Percentiles rank a stretch among this genome's conserved stretches.
Conservation (phyloP, 2,329 filamentous ascomycete species). For the Fusarium abutilonis region DNA sequence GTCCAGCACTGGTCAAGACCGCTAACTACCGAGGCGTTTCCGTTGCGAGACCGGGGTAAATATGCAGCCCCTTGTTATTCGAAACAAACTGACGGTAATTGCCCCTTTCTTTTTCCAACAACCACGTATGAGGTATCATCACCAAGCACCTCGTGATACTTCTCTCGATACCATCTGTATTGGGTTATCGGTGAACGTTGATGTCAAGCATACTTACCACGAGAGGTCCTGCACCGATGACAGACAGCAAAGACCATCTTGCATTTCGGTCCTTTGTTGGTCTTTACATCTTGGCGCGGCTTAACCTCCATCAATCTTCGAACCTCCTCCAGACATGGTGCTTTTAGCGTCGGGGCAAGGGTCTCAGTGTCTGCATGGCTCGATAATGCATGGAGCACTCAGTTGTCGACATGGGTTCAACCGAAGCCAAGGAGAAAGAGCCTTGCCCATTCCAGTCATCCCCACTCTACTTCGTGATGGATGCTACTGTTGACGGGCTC, state of each 20-base stretch:
- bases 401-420: slow-evolving; percentile 15
- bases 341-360: slow-evolving; percentile 33
- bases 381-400: slow-evolving; percentile 22
- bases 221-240: neutral
- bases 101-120: slow-evolving; percentile 1
- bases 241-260: neutral
- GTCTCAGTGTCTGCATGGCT: slow-evolving; percentile 27
- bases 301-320: slow-evolving; percentile 11
- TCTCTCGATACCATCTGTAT: neutral
- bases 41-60: neutral
- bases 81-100: slow-evolving; percentile 5
- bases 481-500: slow-evolving; percentile 14
- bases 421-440: slow-evolving; percentile 15
- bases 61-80: slow-evolving; percentile 4
- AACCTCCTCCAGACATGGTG: slow-evolving; percentile 21
- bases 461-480: slow-evolving; percentile 19
- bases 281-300: slow-evolving; percentile 10
- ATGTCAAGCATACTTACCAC: neutral
- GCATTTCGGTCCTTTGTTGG: slow-evolving; percentile 26
- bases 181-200: neutral
- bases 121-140: neutral
- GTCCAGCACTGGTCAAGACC: neutral
- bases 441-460: slow-evolving; percentile 5
- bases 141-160: neutral
- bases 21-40: slow-evolving; percentile 21